A percentile compares a stretch with the other conserved stretches of the same genome.
phyloP scores from a whole-genome alignment of 108 stramenopile genomes.

The Cyclotella atomus region DNA sequence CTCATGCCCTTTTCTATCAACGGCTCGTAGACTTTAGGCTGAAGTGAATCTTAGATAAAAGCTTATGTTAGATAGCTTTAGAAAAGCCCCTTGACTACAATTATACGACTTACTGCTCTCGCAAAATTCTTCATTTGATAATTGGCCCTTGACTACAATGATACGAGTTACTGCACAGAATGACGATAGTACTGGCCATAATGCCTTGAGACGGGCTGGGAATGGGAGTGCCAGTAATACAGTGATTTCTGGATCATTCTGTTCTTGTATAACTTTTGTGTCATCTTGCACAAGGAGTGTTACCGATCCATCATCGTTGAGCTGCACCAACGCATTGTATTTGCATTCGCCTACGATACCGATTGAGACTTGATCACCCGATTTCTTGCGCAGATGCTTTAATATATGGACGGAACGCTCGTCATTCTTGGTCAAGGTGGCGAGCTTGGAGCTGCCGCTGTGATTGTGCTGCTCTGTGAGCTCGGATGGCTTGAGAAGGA shows the following conservation, averaged over 20 bases:
- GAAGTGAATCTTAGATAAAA: no score
- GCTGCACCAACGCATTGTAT: slow-evolving; percentile 20
- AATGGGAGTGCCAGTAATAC: slow-evolving; percentile 38
- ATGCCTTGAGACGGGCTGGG: slow-evolving; percentile 32
- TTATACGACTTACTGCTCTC: slow-evolving; percentile 28
- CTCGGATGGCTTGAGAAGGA: slow-evolving; percentile 8
- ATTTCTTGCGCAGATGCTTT: slow-evolving; percentile 28
- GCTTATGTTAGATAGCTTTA: no score
- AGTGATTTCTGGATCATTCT: slow-evolving; percentile 35
- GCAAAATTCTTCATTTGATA: slow-evolving; percentile 37
- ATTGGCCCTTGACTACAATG: slow-evolving; percentile 21
- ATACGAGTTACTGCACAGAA: slow-evolving; percentile 35
- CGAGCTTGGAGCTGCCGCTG: not conserved
- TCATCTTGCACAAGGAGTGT: not conserved
- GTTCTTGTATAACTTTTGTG: slow-evolving; percentile 1
- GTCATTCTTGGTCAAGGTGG: slow-evolving; percentile 18
- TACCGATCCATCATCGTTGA: not conserved
- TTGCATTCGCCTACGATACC: slow-evolving; percentile 33
- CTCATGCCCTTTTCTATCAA: slow-evolving; percentile 56
- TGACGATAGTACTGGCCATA: slow-evolving; percentile 46
- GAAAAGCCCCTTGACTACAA: no score
- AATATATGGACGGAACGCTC: slow-evolving; percentile 36
- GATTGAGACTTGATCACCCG: slow-evolving; percentile 37
- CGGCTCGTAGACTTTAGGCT: slow-evolving; percentile 24
- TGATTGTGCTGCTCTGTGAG: not conserved